Evolutionary conservation across 2,329 filamentous ascomycete genomes (phyloP), one percentile per base, ranked within the genome.

Genomic region (Diaporthe sp.): DNA sequence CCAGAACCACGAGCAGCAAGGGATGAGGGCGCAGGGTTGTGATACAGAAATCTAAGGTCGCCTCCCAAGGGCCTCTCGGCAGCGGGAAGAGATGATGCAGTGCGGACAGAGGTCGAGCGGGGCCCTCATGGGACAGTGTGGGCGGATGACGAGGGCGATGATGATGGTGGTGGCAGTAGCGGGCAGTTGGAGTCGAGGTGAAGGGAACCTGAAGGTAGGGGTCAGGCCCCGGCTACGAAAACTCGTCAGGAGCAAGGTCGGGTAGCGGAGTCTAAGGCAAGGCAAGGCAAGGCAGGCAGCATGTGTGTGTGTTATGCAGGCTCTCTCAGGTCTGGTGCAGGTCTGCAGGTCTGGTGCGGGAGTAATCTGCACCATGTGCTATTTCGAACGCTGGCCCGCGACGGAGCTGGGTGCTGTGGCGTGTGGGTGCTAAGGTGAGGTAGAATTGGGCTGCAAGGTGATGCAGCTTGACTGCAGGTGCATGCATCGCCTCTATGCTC

Each of bases 381-480:
- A 58, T 73, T 61, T 72, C 55, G 44, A 53, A 71, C 72, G 57
- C 37, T 57, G 68, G 44, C 57, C 8, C 61, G 68, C 37, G 51
- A 49, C 68, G 51, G 53, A 71, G 71, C 55, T 39, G n/a, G 61
- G 61, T 65, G 61, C 42, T 65, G 61, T 34, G 61, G 42, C 42
- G 61, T 34, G 55, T 39, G 58, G 75, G 49, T 72, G 73, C 68
- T 71, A 73, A 62, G 68, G 46, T 53, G 65, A 74, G 73, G 65
- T 60, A 42, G 73, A 76, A 62, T 76, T 72, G 68, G 75, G 75
- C 73, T 75, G 70, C 73, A 73, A 75, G 71, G 46, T 71, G 37
- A 73, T 75, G 75, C 73, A 75, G 73, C 73, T 75, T 44, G 37
- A 51, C 73, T 76, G 73, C 75, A 76, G 73, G 61, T 73, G 73